Conservation (phyloP, 2,329 filamentous ascomycete genomes). For the Penicillium italicum region DNA sequence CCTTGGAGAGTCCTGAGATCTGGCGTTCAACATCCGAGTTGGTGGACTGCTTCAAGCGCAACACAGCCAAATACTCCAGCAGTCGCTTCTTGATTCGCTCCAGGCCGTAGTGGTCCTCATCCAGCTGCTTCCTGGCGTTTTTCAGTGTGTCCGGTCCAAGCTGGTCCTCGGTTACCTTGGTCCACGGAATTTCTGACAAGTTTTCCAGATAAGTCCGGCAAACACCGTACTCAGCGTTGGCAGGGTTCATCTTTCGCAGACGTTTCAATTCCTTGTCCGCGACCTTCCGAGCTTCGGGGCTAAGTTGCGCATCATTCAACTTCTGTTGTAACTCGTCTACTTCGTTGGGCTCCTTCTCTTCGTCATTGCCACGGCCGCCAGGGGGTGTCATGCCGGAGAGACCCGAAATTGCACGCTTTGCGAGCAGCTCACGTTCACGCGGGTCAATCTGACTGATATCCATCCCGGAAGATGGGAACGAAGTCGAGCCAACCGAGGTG, state of each 20-base stretch:
- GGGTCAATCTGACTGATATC: slow-evolving; percentile 53
- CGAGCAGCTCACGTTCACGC: slow-evolving; percentile 44
- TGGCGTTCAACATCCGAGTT: slow-evolving; percentile 79
- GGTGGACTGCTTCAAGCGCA: slow-evolving; percentile 87
- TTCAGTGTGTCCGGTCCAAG: slow-evolving; percentile 75
- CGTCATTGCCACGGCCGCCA: slow-evolving; percentile 50
- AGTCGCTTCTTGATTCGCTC: slow-evolving; percentile 97
- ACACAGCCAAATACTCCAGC: slow-evolving; percentile 92
- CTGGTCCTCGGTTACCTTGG: slow-evolving; percentile 75
- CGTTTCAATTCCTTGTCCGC: slow-evolving; percentile 84
- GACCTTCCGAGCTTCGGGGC: slow-evolving; percentile 81
- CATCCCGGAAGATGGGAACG: slow-evolving; percentile 59
- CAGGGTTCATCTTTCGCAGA: slow-evolving; percentile 90
- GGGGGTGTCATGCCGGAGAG: slow-evolving; percentile 42
- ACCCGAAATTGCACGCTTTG: slow-evolving; percentile 44
- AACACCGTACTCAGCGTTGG: slow-evolving; percentile 93
- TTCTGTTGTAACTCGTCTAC: slow-evolving; percentile 87
- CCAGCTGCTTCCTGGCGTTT: slow-evolving; percentile 80
- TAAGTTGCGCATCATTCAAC: slow-evolving; percentile 74
- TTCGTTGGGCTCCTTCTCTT: slow-evolving; percentile 82
- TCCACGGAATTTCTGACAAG: slow-evolving; percentile 90
- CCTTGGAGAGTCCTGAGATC: slow-evolving; percentile 55
- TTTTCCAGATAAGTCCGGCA: slow-evolving; percentile 92
- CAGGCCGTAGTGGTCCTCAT: slow-evolving; percentile 93
- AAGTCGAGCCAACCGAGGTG: slow-evolving; percentile 68